Conservation (phyloP, 1,284 basidiomycete species). For the Bondarzewia mesenterica region DNA sequence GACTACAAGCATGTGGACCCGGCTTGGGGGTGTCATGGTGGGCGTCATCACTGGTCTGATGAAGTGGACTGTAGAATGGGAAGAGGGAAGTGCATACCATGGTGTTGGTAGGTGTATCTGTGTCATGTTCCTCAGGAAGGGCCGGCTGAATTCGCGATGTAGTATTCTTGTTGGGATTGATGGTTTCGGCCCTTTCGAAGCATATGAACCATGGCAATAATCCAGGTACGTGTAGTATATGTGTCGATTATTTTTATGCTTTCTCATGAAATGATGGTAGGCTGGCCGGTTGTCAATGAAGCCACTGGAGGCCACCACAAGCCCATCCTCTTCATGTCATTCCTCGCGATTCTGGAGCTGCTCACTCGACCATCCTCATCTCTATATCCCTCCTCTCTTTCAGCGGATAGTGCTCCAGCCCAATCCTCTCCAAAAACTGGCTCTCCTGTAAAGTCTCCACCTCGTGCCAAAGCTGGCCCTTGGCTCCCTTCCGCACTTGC, state of each 20-base stretch:
- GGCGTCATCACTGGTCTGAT: conserved; percentile 9
- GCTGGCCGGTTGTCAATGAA: conserved; percentile 76
- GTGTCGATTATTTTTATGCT: neutral
- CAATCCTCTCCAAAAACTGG: neutral
- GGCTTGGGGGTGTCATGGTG: conserved; percentile 9
- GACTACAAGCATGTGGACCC: conserved; percentile 11
- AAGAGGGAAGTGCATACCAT: conserved; percentile 10
- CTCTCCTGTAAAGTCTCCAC: conserved; percentile 3
- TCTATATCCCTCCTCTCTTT: neutral
- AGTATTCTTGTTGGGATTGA: conserved; percentile 66
- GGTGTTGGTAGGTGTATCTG: conserved; percentile 4
- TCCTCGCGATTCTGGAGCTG: conserved; percentile 45
- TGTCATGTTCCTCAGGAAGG: neutral
- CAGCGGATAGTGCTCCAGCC: neutral
- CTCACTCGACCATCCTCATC: conserved; percentile 24
- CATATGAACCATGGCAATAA: conserved; percentile 78
- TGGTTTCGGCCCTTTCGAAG: conserved; percentile 67
- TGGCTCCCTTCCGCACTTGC: conserved; percentile 52
- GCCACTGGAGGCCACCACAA: conserved; percentile 69
- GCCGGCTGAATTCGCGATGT: neutral
- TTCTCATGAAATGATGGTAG: conserved; percentile 23
- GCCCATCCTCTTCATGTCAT: conserved; percentile 45
- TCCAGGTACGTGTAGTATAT: conserved; percentile 47
- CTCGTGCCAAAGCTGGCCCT: conserved; percentile 14
- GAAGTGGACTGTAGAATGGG: conserved; percentile 12